A percentile compares a stretch with the other conserved stretches of the same genome.
These are phyloP conservation scores for Paraphysoderma sedebokerense DNA, from an alignment of 371 early-diverging fungal genomes.

Conservation along the genomic window DNA sequence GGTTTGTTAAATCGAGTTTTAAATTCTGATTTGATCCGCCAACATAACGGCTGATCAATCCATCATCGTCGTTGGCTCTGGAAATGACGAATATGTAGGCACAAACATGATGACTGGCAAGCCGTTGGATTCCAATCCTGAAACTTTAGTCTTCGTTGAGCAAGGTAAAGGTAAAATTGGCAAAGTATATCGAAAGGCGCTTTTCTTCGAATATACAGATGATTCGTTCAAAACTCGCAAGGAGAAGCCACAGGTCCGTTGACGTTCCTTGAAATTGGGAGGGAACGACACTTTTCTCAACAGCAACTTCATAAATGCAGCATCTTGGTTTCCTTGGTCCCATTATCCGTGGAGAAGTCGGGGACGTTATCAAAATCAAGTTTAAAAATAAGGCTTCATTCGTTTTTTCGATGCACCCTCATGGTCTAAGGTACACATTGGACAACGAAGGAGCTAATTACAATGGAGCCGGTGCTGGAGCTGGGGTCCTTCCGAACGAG, in stretches of 20 bases:
- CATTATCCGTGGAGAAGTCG: constrained; percentile 28
- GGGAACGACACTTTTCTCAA: too few species aligned
- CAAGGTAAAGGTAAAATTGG: constrained; percentile 17
- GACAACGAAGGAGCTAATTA: constrained; percentile 3
- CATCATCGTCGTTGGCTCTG: too few species aligned
- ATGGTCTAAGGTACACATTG: constrained; percentile 5
- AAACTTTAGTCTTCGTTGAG: constrained; percentile 2
- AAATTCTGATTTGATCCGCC: too few species aligned
- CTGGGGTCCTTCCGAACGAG: constrained; percentile 13
- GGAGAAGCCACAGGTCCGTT: too few species aligned
- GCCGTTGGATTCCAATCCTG: constrained; percentile 8
- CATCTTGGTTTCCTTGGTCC: constrained; percentile 25
- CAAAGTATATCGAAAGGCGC: constrained; percentile 17
- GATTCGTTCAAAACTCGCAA: constrained; percentile 9
- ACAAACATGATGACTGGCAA: constrained; percentile 18
- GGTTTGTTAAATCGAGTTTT: too few species aligned
- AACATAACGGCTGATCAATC: too few species aligned
- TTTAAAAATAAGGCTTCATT: constrained; percentile 22
- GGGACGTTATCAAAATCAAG: constrained; percentile 19
- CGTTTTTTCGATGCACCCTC: constrained; percentile 26
- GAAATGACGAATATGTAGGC: too few species aligned
- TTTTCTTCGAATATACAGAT: constrained; percentile 24
- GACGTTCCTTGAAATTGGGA: too few species aligned
- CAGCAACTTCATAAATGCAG: too few species aligned
- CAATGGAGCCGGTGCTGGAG: constrained; percentile 1